Conservation (phyloP, 345 rosid genomes). For the Hibiscus mutabilis region DNA sequence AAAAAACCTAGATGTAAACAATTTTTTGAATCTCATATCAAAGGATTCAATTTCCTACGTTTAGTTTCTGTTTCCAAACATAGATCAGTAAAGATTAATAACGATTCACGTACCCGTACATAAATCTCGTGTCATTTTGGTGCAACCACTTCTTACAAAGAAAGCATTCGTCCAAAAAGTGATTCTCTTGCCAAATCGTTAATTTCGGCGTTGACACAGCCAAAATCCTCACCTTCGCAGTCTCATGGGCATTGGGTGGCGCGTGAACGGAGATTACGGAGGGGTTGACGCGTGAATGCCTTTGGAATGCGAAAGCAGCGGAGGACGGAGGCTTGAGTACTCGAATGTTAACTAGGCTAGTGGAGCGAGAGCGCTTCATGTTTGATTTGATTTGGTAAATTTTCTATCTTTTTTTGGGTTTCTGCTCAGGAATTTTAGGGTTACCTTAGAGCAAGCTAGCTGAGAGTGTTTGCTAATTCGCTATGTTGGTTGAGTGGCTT, state of each 20-base stretch:
- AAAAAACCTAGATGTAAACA: neutral
- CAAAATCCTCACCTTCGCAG: constrained; percentile 17
- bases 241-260: neutral
- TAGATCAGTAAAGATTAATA: neutral
- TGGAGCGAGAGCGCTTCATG: constrained; percentile 33
- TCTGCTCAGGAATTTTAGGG: neutral
- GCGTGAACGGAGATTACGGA: neutral
- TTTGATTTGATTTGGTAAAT: neutral
- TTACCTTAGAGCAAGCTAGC: neutral
- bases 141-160: constrained; percentile 27
- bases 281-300: neutral
- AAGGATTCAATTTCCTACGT: neutral
- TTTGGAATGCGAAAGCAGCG: neutral
- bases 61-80: constrained; percentile 8
- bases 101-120: constrained; percentile 32
- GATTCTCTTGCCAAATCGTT: constrained; percentile 6
- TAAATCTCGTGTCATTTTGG: constrained; percentile 20
- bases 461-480: neutral
- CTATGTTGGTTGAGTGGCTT: neutral
- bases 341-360: constrained; percentile 15
- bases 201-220: constrained; percentile 18
- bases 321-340: constrained; percentile 5
- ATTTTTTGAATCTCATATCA: neutral
- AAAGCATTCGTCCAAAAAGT: constrained; percentile 30
- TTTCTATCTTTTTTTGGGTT: neutral